These are phyloP conservation scores for Protomyces inundatus DNA, from an alignment of 1,139 yeast species.

Conservation along the genomic window DNA sequence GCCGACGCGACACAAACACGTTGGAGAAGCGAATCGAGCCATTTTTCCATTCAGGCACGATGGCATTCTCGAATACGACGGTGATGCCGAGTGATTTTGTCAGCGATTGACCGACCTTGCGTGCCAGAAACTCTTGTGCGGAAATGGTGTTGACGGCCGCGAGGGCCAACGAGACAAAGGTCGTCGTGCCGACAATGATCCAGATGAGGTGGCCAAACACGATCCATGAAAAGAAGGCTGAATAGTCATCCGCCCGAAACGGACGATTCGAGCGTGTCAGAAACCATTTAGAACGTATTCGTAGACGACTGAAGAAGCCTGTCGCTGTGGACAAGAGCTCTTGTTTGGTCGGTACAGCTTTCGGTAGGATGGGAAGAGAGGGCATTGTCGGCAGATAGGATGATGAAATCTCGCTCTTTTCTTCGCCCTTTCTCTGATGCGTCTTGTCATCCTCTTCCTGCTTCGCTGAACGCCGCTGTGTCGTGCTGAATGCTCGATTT, in stretches of 20 bases:
- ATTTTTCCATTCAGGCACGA: slow-evolving; percentile 90
- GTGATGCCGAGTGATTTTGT: slow-evolving; percentile 81
- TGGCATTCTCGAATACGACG: slow-evolving; percentile 87
- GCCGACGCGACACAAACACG: slow-evolving; percentile 82
- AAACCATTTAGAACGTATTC: slow-evolving; percentile 64
- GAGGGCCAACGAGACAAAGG: slow-evolving; percentile 74
- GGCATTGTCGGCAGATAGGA: not conserved
- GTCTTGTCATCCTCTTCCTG: not conserved
- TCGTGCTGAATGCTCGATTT: not conserved
- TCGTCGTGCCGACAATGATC: slow-evolving; percentile 79
- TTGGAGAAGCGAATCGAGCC: slow-evolving; percentile 79
- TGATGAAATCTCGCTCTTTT: not conserved
- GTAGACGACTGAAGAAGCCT: slow-evolving; percentile 48
- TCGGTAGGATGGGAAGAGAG: not conserved
- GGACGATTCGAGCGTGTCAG: slow-evolving; percentile 62
- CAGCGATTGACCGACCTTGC: slow-evolving; percentile 70
- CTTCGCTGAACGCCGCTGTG: not conserved
- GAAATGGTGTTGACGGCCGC: slow-evolving; percentile 76
- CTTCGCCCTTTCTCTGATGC: not conserved
- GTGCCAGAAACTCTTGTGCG: slow-evolving; percentile 85
- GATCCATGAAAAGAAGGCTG: slow-evolving; percentile 87
- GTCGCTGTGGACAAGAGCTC: slow-evolving; percentile 53
- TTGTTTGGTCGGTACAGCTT: slow-evolving; percentile 39
- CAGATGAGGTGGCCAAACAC: slow-evolving; percentile 77
- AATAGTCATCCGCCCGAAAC: slow-evolving; percentile 78